Conservation (phyloP, 495 filamentous ascomycete genomes). For the Neurospora cerealis region DNA sequence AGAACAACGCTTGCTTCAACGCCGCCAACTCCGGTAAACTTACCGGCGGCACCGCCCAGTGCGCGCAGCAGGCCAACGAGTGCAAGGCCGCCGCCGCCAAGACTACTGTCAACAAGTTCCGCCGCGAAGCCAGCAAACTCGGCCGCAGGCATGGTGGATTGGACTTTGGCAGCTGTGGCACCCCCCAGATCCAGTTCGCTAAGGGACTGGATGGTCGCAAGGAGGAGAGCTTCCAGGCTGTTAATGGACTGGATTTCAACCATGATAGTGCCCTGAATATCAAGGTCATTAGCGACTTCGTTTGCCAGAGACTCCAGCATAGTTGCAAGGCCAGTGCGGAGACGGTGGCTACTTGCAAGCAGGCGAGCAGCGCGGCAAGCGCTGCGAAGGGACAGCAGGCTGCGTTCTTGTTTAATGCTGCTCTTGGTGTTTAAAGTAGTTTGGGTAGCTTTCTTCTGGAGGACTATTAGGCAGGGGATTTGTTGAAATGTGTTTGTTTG, state of each 20-base stretch:
- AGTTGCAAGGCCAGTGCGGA: conserved; percentile 41
- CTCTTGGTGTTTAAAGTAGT: conserved; percentile 24
- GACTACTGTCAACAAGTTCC: conserved; percentile 2
- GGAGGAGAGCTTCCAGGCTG: conserved; percentile 41
- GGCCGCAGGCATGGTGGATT: conserved; percentile 17
- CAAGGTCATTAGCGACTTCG: conserved; percentile 43
- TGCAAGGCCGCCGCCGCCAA: conserved; percentile 30
- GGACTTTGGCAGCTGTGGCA: conserved; percentile 40
- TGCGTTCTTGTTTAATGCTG: conserved; percentile 49
- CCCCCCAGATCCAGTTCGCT: conserved; percentile 46
- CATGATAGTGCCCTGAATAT: conserved; percentile 51
- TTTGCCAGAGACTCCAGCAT: conserved; percentile 43
- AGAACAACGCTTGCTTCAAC: conserved; percentile 49
- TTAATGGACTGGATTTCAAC: conserved; percentile 42
- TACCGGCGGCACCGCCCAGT: conserved; percentile 32
- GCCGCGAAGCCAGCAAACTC: conserved; percentile 9
- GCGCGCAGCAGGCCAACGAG: conserved; percentile 35
- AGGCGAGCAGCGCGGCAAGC: conserved; percentile 30
- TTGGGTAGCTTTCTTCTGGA: neutral
- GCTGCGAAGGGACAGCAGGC: conserved; percentile 36
- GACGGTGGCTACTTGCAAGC: conserved; percentile 38
- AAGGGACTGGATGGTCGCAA: conserved; percentile 41
- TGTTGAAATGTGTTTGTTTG: neutral
- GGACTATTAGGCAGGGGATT: neutral
- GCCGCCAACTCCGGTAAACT: conserved; percentile 41